These are phyloP conservation scores for Kluyveromyces sp. DNA, from an alignment of 1,139 yeast genomes.

Conservation along the genomic window DNA sequence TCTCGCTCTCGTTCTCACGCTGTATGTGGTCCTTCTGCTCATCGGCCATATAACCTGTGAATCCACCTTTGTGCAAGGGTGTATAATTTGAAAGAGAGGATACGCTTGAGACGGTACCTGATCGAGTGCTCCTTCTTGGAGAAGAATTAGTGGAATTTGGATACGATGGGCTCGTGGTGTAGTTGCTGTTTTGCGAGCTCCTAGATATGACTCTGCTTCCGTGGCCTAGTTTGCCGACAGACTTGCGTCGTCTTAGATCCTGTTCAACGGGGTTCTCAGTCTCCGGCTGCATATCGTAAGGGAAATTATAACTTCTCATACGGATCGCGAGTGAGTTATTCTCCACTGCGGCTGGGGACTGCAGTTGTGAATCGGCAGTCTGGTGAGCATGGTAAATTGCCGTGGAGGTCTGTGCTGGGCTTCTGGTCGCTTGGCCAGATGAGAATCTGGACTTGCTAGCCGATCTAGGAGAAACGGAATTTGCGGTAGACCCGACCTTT, in stretches of 20 bases:
- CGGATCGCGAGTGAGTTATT: constrained; percentile 8
- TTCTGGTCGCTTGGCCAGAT: background rate
- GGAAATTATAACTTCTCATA: constrained; percentile 10
- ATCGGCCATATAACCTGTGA: background rate
- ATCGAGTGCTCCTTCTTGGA: constrained; percentile 3
- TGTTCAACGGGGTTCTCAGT: background rate
- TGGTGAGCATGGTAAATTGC: background rate
- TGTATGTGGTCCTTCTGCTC: background rate
- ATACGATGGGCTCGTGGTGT: background rate
- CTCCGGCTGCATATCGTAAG: constrained; percentile 1
- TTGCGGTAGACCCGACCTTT: background rate
- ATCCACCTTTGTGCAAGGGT: background rate
- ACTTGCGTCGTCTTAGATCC: background rate
- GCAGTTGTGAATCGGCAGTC: background rate
- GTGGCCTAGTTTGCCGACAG: background rate
- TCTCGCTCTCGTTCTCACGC: constrained; percentile 3
- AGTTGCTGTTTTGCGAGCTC: background rate
- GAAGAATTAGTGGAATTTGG: constrained; percentile 1
- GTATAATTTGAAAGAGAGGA: background rate
- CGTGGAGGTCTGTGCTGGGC: background rate
- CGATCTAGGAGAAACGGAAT: background rate
- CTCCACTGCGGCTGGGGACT: background rate
- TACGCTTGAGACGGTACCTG: constrained; percentile 2
- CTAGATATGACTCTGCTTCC: background rate
- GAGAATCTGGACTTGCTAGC: background rate